Evolutionary conservation across 2,329 filamentous ascomycete species (phyloP).

Genomic region (Fusarium caatingaense): DNA sequence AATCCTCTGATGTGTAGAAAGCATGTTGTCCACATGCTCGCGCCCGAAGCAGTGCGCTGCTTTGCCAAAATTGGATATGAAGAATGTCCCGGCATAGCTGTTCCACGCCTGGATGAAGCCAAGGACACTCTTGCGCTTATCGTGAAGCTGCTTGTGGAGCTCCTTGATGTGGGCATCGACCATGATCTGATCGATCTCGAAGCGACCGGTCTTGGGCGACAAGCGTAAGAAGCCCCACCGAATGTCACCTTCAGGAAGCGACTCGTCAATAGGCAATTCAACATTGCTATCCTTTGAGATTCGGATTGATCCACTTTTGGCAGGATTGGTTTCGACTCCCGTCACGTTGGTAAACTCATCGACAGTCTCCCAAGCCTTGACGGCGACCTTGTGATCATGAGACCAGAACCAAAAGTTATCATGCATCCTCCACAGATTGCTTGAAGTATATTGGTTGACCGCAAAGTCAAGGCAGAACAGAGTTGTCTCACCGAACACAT

Average conservation of each 20-base stretch:
- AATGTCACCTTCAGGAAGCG: constrained; percentile 61
- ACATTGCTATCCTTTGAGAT: constrained; percentile 48
- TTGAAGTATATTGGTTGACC: constrained; percentile 66
- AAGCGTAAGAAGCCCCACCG: constrained; percentile 68
- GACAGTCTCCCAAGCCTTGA: constrained; percentile 69
- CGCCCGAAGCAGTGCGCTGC: constrained; percentile 64
- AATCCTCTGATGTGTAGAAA: constrained; percentile 61
- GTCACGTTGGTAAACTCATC: constrained; percentile 65
- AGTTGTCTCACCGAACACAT: constrained; percentile 68
- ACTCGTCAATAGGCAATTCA: constrained; percentile 41
- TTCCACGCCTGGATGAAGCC: constrained; percentile 64
- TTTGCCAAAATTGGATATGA: constrained; percentile 64
- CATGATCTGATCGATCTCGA: constrained; percentile 68
- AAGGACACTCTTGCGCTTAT: constrained; percentile 63
- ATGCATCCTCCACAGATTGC: constrained; percentile 69
- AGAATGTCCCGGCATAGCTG: constrained; percentile 63
- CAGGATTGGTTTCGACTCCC: constrained; percentile 66
- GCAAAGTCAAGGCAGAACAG: constrained; percentile 75
- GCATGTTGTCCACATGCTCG: constrained; percentile 64
- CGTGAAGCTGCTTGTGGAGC: constrained; percentile 65
- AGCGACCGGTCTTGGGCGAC: constrained; percentile 63
- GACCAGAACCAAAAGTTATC: constrained; percentile 77
- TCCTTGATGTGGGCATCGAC: constrained; percentile 70
- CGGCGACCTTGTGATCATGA: constrained; percentile 62
- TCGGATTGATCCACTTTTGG: constrained; percentile 62